These are phyloP conservation scores for Clitopilus hobsonii DNA, from an alignment of 768 basidiomycete genomes.

Conservation along the genomic window DNA sequence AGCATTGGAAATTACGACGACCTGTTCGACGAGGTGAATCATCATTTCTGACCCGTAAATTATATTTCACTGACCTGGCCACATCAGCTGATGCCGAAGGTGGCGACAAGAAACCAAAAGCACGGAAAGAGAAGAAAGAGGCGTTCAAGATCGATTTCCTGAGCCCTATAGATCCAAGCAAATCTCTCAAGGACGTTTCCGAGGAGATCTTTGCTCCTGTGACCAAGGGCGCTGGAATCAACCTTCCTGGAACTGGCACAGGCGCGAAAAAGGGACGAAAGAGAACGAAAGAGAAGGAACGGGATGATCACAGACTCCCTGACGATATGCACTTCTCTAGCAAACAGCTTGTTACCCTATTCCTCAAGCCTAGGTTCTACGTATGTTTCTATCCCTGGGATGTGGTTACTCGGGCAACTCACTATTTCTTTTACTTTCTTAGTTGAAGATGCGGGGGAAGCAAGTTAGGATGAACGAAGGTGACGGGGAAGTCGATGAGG, in stretches of 20 bases:
- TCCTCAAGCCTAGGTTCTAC: slow-evolving; percentile 93
- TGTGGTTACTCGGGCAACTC: too few relatives aligned
- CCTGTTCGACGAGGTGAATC: slow-evolving; percentile 71
- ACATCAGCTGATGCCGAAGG: slow-evolving; percentile 27
- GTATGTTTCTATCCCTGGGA: slow-evolving; percentile 42
- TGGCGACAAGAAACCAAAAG: slow-evolving; percentile 44
- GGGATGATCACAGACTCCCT: slow-evolving; percentile 75
- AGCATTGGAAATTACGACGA: slow-evolving; percentile 94
- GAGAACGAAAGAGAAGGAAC: slow-evolving; percentile 50
- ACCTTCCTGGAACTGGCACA: slow-evolving; percentile 51
- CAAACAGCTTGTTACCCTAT: slow-evolving; percentile 83
- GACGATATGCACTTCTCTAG: slow-evolving; percentile 98
- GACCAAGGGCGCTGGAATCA: slow-evolving; percentile 65
- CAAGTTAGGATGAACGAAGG: slow-evolving; percentile 52
- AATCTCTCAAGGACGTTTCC: slow-evolving; percentile 53
- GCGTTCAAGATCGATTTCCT: slow-evolving; percentile 81
- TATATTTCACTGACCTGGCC: not conserved
- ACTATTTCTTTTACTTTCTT: slow-evolving; percentile 6
- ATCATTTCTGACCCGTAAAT: not conserved
- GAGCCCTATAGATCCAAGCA: slow-evolving; percentile 48
- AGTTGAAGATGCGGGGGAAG: slow-evolving; percentile 90
- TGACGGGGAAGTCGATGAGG: slow-evolving; percentile 90
- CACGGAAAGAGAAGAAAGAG: slow-evolving; percentile 70
- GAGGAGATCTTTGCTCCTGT: slow-evolving; percentile 79
- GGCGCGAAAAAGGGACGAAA: slow-evolving; percentile 41